phyloP scores from a whole-genome alignment of 495 filamentous ascomycete species.

The Daldinia caldariorum region DNA sequence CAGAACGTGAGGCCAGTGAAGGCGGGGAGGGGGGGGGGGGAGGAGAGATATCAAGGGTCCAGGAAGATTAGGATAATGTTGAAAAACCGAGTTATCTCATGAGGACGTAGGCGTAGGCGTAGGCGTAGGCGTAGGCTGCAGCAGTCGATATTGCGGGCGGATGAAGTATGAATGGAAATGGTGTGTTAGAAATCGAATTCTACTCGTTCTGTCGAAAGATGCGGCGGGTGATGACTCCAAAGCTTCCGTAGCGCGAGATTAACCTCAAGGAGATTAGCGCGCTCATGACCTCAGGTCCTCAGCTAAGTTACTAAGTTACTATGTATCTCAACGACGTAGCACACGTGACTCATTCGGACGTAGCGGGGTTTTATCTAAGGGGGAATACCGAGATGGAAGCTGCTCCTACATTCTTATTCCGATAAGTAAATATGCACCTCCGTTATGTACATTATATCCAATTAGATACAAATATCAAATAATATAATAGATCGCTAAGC shows the following conservation, averaged over 20 bases:
- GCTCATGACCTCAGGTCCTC: no score
- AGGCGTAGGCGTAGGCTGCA: slow-evolving; percentile 10
- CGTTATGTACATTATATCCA: no score
- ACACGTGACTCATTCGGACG: slow-evolving; percentile 21
- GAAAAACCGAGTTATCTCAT: slow-evolving; percentile 32
- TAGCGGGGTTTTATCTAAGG: slow-evolving; percentile 6
- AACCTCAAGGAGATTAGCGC: slow-evolving; percentile 27
- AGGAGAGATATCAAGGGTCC: slow-evolving; percentile 19
- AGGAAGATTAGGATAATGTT: slow-evolving; percentile 17
- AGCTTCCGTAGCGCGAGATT: slow-evolving; percentile 21
- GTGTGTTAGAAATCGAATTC: slow-evolving; percentile 24
- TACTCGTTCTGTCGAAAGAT: slow-evolving; percentile 35
- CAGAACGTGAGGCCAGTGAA: slow-evolving; percentile 23
- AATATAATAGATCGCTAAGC: no score
- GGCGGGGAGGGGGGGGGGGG: slow-evolving; percentile 18
- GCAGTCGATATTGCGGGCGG: slow-evolving; percentile 22
- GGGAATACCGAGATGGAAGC: no score
- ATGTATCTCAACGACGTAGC: not conserved
- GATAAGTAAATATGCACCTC: no score
- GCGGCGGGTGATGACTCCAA: slow-evolving; percentile 29
- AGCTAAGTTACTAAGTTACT: slow-evolving; percentile 1
- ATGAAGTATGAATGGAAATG: not conserved
- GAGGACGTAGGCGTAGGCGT: slow-evolving; percentile 9
- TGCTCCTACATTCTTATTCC: no score
- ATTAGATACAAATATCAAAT: no score